phyloP scores from a whole-genome alignment of 129 eudicot genomes.

The Gnaphalium uliginosum region DNA sequence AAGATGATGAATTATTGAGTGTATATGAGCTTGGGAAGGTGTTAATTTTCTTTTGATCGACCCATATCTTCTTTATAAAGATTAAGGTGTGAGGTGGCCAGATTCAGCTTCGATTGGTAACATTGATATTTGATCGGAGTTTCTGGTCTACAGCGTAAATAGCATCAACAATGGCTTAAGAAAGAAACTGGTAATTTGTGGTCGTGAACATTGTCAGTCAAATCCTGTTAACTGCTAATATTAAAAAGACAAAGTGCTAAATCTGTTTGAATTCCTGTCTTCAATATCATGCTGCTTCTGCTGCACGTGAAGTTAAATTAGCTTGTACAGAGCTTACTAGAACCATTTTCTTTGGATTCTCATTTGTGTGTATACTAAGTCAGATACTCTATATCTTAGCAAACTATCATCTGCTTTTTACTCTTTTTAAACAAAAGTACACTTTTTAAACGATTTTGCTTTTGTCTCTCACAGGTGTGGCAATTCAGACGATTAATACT shows the following conservation, averaged over 20 bases:
- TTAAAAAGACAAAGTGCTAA: neutral
- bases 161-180: neutral
- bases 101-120: neutral
- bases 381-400: neutral
- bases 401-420: neutral
- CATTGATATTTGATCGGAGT: neutral
- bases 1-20: neutral
- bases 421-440: neutral
- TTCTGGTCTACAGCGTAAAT: neutral
- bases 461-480: slow-evolving; percentile 62
- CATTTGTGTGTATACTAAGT: neutral
- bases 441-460: slow-evolving; percentile 4
- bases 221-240: neutral
- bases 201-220: neutral
- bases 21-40: too few species aligned
- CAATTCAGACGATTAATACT: slow-evolving; percentile 83
- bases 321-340: neutral
- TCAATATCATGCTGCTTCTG: neutral
- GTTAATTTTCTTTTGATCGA: neutral
- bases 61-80: neutral
- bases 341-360: neutral
- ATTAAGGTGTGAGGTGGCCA: neutral
- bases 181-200: neutral
- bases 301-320: neutral
- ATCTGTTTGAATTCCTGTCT: neutral